Conservation (phyloP, 345 rosid genomes). For the Linum tenue region DNA sequence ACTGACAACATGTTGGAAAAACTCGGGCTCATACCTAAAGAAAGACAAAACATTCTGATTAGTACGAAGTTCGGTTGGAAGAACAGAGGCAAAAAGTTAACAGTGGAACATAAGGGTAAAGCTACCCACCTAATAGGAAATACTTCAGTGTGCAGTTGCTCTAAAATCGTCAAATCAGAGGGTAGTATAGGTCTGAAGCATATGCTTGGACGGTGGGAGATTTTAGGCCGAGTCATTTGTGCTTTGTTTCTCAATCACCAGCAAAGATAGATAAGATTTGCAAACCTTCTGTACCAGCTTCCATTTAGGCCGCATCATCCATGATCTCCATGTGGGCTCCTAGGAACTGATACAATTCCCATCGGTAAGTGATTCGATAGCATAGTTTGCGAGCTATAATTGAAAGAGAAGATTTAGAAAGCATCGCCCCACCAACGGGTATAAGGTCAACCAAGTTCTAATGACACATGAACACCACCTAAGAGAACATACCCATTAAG, state of each 20-base stretch:
- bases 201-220: constrained; percentile 44
- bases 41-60: constrained; percentile 14
- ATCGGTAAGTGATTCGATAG: background rate
- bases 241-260: constrained; percentile 38
- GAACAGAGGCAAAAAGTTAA: background rate
- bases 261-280: constrained; percentile 25
- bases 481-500: background rate
- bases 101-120: background rate
- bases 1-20: constrained; percentile 80
- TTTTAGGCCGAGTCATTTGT: constrained; percentile 41
- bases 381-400: background rate
- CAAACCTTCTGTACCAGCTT: constrained; percentile 21
- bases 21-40: constrained; percentile 87
- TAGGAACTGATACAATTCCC: constrained; percentile 13
- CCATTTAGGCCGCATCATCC: constrained; percentile 42
- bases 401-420: background rate
- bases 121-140: constrained; percentile 70
- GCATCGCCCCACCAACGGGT: too few species aligned
- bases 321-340: constrained; percentile 24
- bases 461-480: background rate
- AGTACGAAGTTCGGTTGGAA: constrained; percentile 2
- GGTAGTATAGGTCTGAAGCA: constrained; percentile 65
- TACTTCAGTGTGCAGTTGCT: constrained; percentile 58
- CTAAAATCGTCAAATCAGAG: constrained; percentile 63
- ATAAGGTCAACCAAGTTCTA: too few species aligned